Evolutionary conservation across 176 grass and related monocot genomes (phyloP), one percentile per base, ranked within the genome.

Genomic region (Cocos nucifera): DNA sequence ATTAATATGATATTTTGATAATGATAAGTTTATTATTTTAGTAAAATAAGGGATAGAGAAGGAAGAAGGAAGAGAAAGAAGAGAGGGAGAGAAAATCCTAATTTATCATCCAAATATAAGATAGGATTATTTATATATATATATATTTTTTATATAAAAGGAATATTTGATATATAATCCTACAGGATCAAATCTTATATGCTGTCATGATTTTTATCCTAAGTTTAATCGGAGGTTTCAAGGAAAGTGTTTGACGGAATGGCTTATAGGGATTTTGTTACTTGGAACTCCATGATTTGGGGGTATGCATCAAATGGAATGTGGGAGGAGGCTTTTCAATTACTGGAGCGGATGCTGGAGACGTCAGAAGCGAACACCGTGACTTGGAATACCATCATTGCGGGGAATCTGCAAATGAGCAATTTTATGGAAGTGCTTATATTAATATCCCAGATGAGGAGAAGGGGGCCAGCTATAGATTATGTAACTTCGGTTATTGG

Each of bases 211-310:
- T n/a, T n/a, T n/a, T n/a, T n/a, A n/a, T n/a, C n/a, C n/a, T n/a
- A n/a, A n/a, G n/a, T n/a, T n/a, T n/a, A n/a, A n/a, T n/a, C n/a
- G n/a, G n/a, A n/a, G n/a, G 22, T 28, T 0, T 79, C 84, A 4
- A 67, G 84, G n/a, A n/a, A 15, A 28, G 25, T 87, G 71, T 87
- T 87, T n/a, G 84, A 87, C 2, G 71, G 71, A 82, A 87, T 87
- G 84, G 8, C 12, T 0, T 17, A 69, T 3, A 79, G 56, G 58
- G 84, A 87, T 48, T 67, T 73, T 26, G 56, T 72, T 4, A 52
- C 69, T 2, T 72, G 69, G 69, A 72, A 72, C 17, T 53, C 57
- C 8, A 62, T 72, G 15, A 51, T 72, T 15, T 72, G 57, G 1
- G 69, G 24, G 17, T 72, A 72, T 62, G 69, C 69, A 30, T 30